Base-by-base conservation (phyloP, 2,329 filamentous ascomycete species). In the Aspergillus clavatus region DNA sequence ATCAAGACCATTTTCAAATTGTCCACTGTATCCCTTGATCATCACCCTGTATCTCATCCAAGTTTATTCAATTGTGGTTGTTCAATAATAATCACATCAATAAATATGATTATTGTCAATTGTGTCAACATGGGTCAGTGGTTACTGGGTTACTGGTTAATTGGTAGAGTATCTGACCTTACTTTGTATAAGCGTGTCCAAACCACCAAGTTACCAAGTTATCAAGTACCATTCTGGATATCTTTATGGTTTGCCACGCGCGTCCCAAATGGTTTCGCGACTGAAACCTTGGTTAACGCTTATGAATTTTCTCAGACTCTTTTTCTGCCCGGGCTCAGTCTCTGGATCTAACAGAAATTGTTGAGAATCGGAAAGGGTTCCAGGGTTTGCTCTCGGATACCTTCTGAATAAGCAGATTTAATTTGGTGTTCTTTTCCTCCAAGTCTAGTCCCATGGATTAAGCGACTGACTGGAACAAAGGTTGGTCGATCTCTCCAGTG, bases 401-500 rank as follows among this genome's bases (percentile, higher is more conserved):
- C n/a, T 35, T n/a, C n/a, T n/a, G n/a, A n/a, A n/a, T n/a, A n/a
- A n/a, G n/a, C n/a, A n/a, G n/a, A n/a, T n/a, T n/a, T n/a, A n/a
- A n/a, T n/a, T n/a, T n/a, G n/a, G n/a, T n/a, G n/a, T n/a, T n/a
- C n/a, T n/a, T n/a, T n/a, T n/a, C n/a, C n/a, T n/a, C 42, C 45
- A 39, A 46, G 42, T 35, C 37, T 43, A 33, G 37, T 45, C 43
- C 52, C 52, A 51, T 47, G 45, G 52, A 46, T 47, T 45, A 42
- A 36, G 38, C 29, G 35, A 31, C 37, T 46, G 47, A 43, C 35
- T 38, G 3, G 29, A 33, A 16, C 28, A 16, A 31, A 31, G 6
- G n/a, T 7, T 16, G 28, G 28, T 16, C 10, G 7, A 31, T 31
- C 16, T 16, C 23, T 24, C 8, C 8, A 8, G 23, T 24, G 8